These are phyloP conservation scores for Candida pseudocylindracea DNA, from an alignment of 1,139 yeast species.

Conservation along the genomic window DNA sequence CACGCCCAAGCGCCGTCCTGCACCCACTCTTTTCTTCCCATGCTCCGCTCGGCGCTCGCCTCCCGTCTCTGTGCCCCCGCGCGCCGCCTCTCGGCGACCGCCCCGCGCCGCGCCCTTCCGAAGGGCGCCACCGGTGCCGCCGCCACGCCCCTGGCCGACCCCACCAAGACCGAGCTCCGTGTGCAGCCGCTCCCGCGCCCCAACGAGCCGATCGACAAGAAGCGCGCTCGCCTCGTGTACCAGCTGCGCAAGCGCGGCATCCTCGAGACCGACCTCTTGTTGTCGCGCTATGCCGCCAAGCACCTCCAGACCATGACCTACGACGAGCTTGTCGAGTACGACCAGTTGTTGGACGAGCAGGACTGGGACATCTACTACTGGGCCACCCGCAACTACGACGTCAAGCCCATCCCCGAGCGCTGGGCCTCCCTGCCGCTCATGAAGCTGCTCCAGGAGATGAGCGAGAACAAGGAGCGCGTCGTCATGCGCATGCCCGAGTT, in stretches of 20 bases:
- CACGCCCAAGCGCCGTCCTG: too few relatives aligned
- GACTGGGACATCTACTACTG: conserved; percentile 99
- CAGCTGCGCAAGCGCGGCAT: conserved; percentile 94
- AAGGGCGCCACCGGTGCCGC: too few relatives aligned
- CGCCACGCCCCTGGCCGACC: too few relatives aligned
- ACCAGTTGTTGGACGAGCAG: conserved; percentile 64
- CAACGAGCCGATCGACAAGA: conserved; percentile 53
- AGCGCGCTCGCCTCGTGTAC: conserved; percentile 70
- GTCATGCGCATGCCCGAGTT: conserved; percentile 71
- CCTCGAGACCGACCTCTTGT: conserved; percentile 70
- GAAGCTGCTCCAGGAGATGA: conserved; percentile 43
- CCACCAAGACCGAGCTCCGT: conserved; percentile 13
- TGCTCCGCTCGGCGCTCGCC: not conserved
- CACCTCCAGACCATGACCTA: conserved; percentile 35
- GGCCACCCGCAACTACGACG: conserved; percentile 70
- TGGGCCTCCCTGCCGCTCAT: conserved; percentile 57
- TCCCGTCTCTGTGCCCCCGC: too few relatives aligned
- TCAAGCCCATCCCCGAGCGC: conserved; percentile 68
- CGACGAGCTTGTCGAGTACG: conserved; percentile 69
- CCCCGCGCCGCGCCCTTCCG: not conserved
- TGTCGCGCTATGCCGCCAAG: conserved; percentile 69
- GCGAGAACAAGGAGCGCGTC: conserved; percentile 50
- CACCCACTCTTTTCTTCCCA: too few relatives aligned
- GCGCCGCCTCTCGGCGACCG: not conserved
- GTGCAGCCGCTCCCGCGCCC: conserved; percentile 57